Evolutionary conservation across 192 early-diverging fungal species (phyloP).

Genomic region (Lobosporangium transversale): DNA sequence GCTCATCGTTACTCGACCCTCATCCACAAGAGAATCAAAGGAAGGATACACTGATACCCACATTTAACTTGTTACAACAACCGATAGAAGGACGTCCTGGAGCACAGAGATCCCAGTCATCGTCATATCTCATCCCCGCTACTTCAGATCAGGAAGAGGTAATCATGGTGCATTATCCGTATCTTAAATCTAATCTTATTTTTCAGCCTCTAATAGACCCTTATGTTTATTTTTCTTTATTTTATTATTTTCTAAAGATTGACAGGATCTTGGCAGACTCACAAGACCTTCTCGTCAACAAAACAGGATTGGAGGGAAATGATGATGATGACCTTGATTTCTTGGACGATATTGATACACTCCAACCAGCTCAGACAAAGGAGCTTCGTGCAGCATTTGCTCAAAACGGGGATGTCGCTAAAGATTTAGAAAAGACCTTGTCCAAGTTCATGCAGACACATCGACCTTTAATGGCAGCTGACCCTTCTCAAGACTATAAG

Average conservation of each 20-base stretch:
- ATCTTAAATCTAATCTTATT: no score
- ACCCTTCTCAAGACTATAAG: no score
- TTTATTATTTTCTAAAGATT: slow-evolving; percentile 13
- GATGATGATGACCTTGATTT: slow-evolving; percentile 29
- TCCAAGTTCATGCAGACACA: slow-evolving; percentile 47
- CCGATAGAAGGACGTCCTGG: not conserved
- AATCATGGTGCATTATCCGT: no score
- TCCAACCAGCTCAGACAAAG: slow-evolving; percentile 2
- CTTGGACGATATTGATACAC: slow-evolving; percentile 24
- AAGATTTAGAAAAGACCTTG: slow-evolving; percentile 37
- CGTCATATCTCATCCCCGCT: slow-evolving; percentile 30
- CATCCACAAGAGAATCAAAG: not conserved
- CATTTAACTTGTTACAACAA: no score
- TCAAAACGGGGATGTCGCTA: slow-evolving; percentile 15
- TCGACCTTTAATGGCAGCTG: no score
- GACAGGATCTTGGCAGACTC: slow-evolving; percentile 43
- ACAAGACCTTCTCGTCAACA: slow-evolving; percentile 27
- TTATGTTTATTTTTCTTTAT: not conserved
- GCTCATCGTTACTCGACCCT: slow-evolving; percentile 8
- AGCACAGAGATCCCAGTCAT: slow-evolving; percentile 9
- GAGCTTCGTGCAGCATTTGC: slow-evolving; percentile 3
- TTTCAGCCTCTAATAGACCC: no score
- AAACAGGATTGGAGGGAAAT: no score
- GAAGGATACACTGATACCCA: slow-evolving; percentile 4
- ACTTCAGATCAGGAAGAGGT: slow-evolving; percentile 41